Conservation (phyloP, 2,329 filamentous ascomycete genomes). For the Neurospora sp. region DNA sequence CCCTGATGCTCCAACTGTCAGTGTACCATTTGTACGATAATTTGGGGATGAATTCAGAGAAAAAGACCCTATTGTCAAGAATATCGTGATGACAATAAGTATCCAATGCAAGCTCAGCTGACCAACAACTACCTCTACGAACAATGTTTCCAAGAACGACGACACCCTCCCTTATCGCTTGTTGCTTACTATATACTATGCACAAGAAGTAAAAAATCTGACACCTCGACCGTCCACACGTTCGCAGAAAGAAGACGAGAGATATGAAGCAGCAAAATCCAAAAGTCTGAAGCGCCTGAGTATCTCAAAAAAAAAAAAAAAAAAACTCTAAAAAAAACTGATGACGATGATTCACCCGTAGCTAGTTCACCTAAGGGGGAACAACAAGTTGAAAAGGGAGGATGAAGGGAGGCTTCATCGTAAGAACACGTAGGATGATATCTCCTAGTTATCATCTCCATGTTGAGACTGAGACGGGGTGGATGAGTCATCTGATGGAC, state of each 20-base stretch:
- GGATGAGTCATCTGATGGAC: slow-evolving; percentile 29
- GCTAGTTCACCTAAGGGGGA: neutral
- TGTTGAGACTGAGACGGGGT: slow-evolving; percentile 10
- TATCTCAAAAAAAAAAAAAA: neutral
- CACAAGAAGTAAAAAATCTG: neutral
- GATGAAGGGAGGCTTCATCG: too few relatives aligned
- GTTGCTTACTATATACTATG: neutral
- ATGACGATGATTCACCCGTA: neutral
- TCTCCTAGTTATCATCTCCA: neutral
- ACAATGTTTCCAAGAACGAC: neutral
- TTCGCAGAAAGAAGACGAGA: neutral
- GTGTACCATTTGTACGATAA: too few relatives aligned
- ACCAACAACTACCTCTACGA: neutral
- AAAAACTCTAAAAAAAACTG: too few relatives aligned
- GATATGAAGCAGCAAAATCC: neutral
- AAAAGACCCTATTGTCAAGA: too few relatives aligned
- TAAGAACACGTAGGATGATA: neutral
- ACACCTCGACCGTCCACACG: neutral
- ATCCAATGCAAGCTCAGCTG: neutral
- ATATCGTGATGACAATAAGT: too few relatives aligned
- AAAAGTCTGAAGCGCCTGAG: neutral
- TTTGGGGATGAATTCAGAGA: too few relatives aligned
- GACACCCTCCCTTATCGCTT: neutral
- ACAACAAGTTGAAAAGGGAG: too few relatives aligned
- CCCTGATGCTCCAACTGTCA: too few relatives aligned